A percentile compares a stretch with the other conserved stretches of the same genome.
Conservation (phyloP, 2,329 filamentous ascomycete species). For the Cercospora zeae-maydis region DNA sequence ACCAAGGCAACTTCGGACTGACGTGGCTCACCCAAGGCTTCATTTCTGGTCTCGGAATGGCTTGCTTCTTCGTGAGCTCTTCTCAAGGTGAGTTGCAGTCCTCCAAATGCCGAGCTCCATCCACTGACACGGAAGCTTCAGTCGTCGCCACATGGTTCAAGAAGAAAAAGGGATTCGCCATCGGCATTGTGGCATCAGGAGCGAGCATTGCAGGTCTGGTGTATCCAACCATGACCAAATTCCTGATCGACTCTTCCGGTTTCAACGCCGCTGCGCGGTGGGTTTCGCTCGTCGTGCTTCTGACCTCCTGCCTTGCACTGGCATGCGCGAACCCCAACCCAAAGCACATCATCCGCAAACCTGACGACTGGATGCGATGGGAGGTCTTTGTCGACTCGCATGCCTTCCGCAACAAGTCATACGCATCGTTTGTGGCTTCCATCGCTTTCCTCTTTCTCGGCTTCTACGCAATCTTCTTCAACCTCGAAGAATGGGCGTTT, state of each 20-base stretch:
- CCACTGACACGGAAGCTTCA: constrained; percentile 32
- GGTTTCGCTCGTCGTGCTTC: constrained; percentile 41
- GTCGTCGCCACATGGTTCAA: constrained; percentile 51
- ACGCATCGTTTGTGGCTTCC: constrained; percentile 44
- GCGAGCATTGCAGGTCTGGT: constrained; percentile 43
- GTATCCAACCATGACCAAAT: constrained; percentile 48
- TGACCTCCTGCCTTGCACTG: constrained; percentile 43
- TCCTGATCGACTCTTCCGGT: constrained; percentile 42
- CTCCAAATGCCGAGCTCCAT: constrained; percentile 42
- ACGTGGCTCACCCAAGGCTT: constrained; percentile 50
- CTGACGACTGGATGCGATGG: constrained; percentile 40
- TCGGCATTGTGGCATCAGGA: constrained; percentile 51
- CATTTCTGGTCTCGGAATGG: constrained; percentile 48
- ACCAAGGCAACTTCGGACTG: constrained; percentile 40
- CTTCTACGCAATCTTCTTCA: constrained; percentile 53
- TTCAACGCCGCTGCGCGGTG: constrained; percentile 46
- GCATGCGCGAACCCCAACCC: constrained; percentile 46
- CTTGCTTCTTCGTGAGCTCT: constrained; percentile 51
- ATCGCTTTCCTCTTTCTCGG: constrained; percentile 51
- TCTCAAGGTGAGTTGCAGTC: constrained; percentile 42
- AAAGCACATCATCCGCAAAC: constrained; percentile 37
- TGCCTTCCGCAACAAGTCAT: constrained; percentile 45
- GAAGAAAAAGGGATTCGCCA: constrained; percentile 46
- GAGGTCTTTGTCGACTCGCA: constrained; percentile 42
- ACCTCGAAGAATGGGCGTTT: constrained; percentile 52